Conservation (phyloP, 371 early-diverging fungal genomes). For the Mortierella sp. region DNA sequence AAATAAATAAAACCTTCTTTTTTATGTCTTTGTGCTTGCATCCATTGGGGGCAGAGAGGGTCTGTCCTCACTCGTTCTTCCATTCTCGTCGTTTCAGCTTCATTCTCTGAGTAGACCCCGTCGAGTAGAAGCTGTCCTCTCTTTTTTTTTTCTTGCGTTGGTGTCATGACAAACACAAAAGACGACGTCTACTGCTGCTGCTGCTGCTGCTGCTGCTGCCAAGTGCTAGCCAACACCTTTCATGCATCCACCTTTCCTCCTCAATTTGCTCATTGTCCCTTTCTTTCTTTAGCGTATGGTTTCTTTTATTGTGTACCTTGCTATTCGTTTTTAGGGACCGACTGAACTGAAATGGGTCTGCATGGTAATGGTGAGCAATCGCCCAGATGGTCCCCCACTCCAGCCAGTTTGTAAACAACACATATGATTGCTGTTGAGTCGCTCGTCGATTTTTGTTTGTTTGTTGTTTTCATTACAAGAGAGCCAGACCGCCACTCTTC, state of each 20-base stretch:
- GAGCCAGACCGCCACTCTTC: neutral
- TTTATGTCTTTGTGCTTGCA: neutral
- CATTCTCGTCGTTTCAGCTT: neutral
- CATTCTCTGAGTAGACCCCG: neutral
- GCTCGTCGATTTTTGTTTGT: neutral
- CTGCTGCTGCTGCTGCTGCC: neutral
- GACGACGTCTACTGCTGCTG: neutral
- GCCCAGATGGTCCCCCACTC: constrained; percentile 3
- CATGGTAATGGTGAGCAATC: constrained; percentile 7
- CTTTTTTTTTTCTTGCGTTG: neutral
- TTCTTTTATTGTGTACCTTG: neutral
- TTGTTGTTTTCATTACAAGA: neutral
- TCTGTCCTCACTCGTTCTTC: neutral
- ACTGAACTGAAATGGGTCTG: constrained; percentile 11
- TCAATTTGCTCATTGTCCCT: constrained; percentile 2
- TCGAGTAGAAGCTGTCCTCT: constrained; percentile 1
- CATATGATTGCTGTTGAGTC: neutral
- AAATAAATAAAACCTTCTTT: constrained; percentile 9
- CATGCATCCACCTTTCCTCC: neutral
- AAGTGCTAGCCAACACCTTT: no score
- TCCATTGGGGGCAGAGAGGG: no score
- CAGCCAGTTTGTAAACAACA: neutral
- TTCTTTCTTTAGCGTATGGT: neutral
- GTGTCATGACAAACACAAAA: constrained; percentile 8
- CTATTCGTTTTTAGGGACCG: neutral